Percentiles rank a stretch among this genome's conserved stretches.
These are phyloP conservation scores for Dunaliella primolecta DNA, from an alignment of 139 green algal species.

Conservation along the genomic window DNA sequence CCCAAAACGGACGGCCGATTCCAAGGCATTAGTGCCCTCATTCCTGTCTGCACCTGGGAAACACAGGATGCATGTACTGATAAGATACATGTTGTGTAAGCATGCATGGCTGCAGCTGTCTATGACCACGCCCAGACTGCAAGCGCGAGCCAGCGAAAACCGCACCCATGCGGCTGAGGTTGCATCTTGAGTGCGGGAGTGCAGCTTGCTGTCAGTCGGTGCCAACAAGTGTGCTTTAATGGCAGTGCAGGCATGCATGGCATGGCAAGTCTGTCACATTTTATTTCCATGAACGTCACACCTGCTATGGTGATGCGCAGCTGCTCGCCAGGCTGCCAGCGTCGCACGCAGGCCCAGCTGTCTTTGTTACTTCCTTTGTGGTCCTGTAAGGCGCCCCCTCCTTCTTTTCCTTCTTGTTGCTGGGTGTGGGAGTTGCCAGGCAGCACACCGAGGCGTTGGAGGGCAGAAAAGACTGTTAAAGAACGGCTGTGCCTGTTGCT, in stretches of 20 bases:
- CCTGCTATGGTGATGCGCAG: conserved; percentile 9
- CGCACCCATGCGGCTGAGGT: too few relatives aligned
- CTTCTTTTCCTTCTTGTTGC: neutral
- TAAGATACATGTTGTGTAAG: too few relatives aligned
- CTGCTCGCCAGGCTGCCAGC: neutral
- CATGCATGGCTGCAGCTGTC: too few relatives aligned
- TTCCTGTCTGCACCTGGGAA: neutral
- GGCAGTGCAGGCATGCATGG: too few relatives aligned
- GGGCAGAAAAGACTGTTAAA: neutral
- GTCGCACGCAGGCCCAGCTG: neutral
- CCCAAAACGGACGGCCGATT: neutral
- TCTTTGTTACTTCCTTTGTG: neutral
- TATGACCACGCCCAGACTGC: too few relatives aligned
- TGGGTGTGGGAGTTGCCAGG: neutral
- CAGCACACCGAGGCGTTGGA: neutral
- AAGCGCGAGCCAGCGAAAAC: too few relatives aligned
- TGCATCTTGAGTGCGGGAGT: too few relatives aligned
- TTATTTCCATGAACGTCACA: too few relatives aligned
- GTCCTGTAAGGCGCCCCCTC: neutral
- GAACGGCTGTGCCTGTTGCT: neutral
- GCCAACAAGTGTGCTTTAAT: too few relatives aligned
- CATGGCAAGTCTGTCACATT: too few relatives aligned
- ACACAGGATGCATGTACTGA: neutral
- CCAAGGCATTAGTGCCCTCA: neutral
- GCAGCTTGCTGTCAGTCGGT: too few relatives aligned